Conservation (phyloP, 352 stramenopile genomes). For the Aphanomyces astaci region DNA sequence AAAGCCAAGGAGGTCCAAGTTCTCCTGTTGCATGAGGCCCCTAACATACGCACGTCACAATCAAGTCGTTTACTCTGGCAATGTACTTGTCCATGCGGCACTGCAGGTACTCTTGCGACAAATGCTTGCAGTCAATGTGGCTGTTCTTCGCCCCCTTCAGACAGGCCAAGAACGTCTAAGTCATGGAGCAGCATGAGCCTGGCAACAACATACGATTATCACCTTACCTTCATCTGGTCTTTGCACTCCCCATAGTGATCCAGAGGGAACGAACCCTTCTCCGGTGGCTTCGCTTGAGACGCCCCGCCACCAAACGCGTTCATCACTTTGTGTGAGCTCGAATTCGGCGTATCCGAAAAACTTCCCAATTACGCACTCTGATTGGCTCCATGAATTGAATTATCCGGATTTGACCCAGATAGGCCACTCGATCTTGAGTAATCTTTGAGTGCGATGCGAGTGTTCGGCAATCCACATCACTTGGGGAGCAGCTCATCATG, state of each 20-base stretch:
- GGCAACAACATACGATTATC: not conserved
- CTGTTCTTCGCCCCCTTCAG: conserved; percentile 70
- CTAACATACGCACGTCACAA: conserved; percentile 27
- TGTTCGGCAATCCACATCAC: not conserved
- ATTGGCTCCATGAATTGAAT: not conserved
- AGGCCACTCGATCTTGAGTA: too few relatives aligned
- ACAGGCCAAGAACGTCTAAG: conserved; percentile 71
- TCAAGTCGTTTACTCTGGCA: not conserved
- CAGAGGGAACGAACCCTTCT: conserved; percentile 87
- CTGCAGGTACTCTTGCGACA: conserved; percentile 80
- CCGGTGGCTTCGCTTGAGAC: conserved; percentile 66
- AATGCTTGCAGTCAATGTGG: conserved; percentile 86
- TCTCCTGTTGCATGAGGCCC: conserved; percentile 75
- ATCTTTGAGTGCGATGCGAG: too few relatives aligned
- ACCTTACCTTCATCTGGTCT: conserved; percentile 60
- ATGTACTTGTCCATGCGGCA: conserved; percentile 85
- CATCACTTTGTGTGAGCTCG: conserved; percentile 35
- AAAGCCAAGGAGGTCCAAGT: conserved; percentile 78
- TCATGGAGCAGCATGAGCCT: conserved; percentile 1
- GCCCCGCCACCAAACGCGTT: conserved; percentile 67
- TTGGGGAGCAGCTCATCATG: not conserved
- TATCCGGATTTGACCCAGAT: too few relatives aligned
- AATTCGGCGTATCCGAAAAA: not conserved
- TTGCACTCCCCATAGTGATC: conserved; percentile 89
- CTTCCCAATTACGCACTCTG: not conserved